Evolutionary conservation across 305 asterid genomes (phyloP), one percentile per base, ranked within the genome.

Genomic region (Fraxinus sp.): DNA sequence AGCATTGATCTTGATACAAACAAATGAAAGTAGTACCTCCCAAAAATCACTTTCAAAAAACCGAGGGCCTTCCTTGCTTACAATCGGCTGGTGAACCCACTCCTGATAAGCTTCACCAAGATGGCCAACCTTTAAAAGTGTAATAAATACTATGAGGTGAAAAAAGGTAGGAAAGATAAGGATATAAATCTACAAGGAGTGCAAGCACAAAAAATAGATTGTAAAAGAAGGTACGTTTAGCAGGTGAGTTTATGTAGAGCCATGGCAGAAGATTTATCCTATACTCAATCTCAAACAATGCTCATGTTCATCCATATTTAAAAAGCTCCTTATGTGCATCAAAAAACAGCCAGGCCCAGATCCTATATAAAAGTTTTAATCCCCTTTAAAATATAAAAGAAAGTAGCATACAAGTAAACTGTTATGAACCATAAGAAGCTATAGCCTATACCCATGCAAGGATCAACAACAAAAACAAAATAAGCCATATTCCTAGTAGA

Each of bases 41-140:
- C 91, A 87, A 79, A 92, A 84, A 81, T 93, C 93, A 84, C 91
- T 94, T 85, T 86, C 88, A 57, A 94, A 94, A 85, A 92, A 94
- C 26, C 98, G 89, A 78, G 97, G 98, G 83, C 96, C 93, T 88
- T 93, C 95, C 83, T 89, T 93, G 90, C 95, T 85, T 24, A 90
- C 92, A 72, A 94, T 92, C 43, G 98, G 97, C 90, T 92, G 95
- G 89, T 94, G 98, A 85, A 92, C 91, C 98, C 98, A 95, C 59
- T 93, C 97, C 80, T 95, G 91, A 90, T 95, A 95, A 46, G 80
- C 87, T 88, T 95, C 96, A 36, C 93, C 95, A 80, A 95, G 98
- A 90, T 93, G 92, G 75, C 98, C 97, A 85, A 95, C 98, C 98
- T 95, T 43, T 10, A 75, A 64, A 82, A 78, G 75, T 14, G 66